Conservation (phyloP, 1,284 basidiomycete species). For the Ustanciosporium gigantosporum region DNA sequence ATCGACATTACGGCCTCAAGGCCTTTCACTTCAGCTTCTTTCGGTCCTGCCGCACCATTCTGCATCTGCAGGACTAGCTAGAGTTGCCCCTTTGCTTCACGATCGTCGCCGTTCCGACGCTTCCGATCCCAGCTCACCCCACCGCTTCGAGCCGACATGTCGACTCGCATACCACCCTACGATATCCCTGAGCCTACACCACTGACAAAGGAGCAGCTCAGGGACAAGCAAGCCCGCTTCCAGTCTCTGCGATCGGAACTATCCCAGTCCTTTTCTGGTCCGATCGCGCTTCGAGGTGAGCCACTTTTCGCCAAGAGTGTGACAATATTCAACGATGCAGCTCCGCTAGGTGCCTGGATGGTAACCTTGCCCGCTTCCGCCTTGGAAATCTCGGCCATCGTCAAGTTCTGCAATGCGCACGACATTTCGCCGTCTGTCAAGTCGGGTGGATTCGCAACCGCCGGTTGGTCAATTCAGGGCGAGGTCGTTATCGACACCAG, state of each 20-base stretch:
- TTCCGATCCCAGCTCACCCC: too few relatives aligned
- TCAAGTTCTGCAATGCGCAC: constrained; percentile 69
- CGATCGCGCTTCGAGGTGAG: constrained; percentile 32
- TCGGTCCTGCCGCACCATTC: background rate
- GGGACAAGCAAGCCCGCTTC: constrained; percentile 20
- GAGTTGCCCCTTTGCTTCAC: too few relatives aligned
- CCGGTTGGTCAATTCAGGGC: constrained; percentile 81
- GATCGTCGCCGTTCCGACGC: too few relatives aligned
- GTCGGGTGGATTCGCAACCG: constrained; percentile 84
- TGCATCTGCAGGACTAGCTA: too few relatives aligned
- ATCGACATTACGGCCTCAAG: too few relatives aligned
- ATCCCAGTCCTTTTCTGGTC: constrained; percentile 18
- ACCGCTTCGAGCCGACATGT: too few relatives aligned
- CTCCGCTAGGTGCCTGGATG: constrained; percentile 43
- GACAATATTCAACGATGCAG: constrained; percentile 47
- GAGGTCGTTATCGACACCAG: constrained; percentile 80
- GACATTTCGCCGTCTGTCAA: constrained; percentile 77
- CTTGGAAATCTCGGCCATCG: constrained; percentile 27
- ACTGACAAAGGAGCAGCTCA: constrained; percentile 13
- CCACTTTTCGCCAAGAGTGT: constrained; percentile 31
- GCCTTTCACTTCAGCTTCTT: background rate
- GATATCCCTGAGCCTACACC: constrained; percentile 32
- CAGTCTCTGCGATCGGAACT: constrained; percentile 18
- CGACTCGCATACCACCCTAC: constrained; percentile 27
- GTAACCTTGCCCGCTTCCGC: constrained; percentile 34